Evolutionary conservation across 2,329 filamentous ascomycete species (phyloP).

Genomic region (Microthyrium microscopicum): DNA sequence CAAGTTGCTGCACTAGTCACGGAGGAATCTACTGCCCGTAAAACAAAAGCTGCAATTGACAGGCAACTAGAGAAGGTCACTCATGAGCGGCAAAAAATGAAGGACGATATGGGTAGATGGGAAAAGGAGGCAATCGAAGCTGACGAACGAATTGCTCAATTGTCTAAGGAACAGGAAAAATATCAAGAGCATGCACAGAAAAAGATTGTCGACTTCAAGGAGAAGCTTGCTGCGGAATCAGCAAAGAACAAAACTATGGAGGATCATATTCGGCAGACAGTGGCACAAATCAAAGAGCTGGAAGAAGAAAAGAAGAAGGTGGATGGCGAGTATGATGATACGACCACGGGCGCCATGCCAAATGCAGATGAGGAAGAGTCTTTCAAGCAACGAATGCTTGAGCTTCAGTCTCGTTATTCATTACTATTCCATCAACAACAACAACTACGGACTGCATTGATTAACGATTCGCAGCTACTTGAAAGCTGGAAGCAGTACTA

Average conservation of each 20-base stretch:
- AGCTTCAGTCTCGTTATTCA: conserved; percentile 28
- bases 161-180: conserved; percentile 22
- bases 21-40: conserved; percentile 64
- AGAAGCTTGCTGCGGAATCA: conserved; percentile 24
- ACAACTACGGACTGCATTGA: too few species aligned
- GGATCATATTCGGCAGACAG: conserved; percentile 54
- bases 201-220: conserved; percentile 24
- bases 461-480: too few species aligned
- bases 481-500: too few species aligned
- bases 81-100: conserved; percentile 49
- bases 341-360: too few species aligned
- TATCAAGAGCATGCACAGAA: conserved; percentile 20
- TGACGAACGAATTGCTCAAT: conserved; percentile 33
- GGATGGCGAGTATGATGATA: conserved; percentile 25
- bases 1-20: conserved; percentile 67
- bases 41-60: conserved; percentile 63
- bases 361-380: conserved; percentile 34
- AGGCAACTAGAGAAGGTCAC: conserved; percentile 51
- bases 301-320: conserved; percentile 50
- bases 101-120: conserved; percentile 54
- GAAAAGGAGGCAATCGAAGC: conserved; percentile 45
- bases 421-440: neutral
- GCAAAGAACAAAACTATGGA: conserved; percentile 45
- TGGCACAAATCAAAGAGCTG: conserved; percentile 53
- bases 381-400: conserved; percentile 37